Evolutionary conservation across 2,329 filamentous ascomycete species (phyloP).

Genomic region (Aaosphaeria arxii): DNA sequence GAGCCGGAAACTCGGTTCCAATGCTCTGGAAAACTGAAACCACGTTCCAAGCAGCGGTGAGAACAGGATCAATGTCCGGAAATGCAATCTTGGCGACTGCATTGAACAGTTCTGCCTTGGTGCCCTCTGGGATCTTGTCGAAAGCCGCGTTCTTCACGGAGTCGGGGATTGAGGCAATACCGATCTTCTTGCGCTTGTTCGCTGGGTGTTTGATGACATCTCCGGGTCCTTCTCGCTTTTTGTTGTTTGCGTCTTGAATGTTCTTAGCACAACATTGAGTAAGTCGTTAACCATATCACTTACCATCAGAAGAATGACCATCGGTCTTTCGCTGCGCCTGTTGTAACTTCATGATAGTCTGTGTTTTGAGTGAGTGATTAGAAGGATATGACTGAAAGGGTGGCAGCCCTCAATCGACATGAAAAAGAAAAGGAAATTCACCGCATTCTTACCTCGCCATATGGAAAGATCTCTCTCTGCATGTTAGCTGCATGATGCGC

Average conservation of each 20-base stretch:
- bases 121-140: slow-evolving; percentile 15
- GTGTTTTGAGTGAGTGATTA: neutral
- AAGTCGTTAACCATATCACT: too few relatives aligned
- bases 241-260: neutral
- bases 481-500: slow-evolving; percentile 15
- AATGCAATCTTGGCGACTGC: slow-evolving; percentile 21
- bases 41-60: slow-evolving; percentile 29
- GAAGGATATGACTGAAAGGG: too few relatives aligned
- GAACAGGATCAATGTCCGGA: slow-evolving; percentile 27
- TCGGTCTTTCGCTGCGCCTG: neutral
- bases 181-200: slow-evolving; percentile 22
- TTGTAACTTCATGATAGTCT: neutral
- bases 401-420: too few relatives aligned
- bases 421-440: too few relatives aligned
- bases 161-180: slow-evolving; percentile 19
- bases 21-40: neutral
- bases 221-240: slow-evolving; percentile 6
- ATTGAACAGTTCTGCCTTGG: slow-evolving; percentile 28
- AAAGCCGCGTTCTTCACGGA: slow-evolving; percentile 19
- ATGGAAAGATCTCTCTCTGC: slow-evolving; percentile 8
- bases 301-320: neutral
- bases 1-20: too few relatives aligned
- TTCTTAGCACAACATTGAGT: too few relatives aligned
- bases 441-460: slow-evolving; percentile 20
- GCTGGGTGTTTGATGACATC: slow-evolving; percentile 16